Evolutionary conservation across 768 basidiomycete species (phyloP).

Genomic region (Candolleomyces eurysporus): DNA sequence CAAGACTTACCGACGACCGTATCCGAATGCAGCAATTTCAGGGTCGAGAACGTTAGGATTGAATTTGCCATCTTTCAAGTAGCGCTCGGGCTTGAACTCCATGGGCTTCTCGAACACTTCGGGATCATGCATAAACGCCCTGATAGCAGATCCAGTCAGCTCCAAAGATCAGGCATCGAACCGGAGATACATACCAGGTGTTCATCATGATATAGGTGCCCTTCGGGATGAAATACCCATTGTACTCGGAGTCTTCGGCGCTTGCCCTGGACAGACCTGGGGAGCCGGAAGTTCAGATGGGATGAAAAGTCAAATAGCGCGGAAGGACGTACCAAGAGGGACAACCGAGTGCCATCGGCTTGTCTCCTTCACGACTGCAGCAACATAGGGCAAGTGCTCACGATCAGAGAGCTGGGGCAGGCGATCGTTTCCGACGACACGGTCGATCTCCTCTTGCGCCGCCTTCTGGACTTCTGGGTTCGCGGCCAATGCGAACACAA

Average conservation of each 20-base stretch:
- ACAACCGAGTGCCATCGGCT: constrained; percentile 14
- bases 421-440: constrained; percentile 13
- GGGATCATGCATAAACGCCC: constrained; percentile 6
- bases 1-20: constrained; percentile 5
- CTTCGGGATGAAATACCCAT: constrained; percentile 35
- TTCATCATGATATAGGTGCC: constrained; percentile 24
- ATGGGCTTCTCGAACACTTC: background rate
- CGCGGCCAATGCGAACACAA: constrained; percentile 15
- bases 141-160: background rate
- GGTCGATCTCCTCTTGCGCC: constrained; percentile 24
- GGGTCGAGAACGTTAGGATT: background rate
- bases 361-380: constrained; percentile 21
- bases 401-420: constrained; percentile 21
- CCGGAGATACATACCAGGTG: constrained; percentile 14
- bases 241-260: constrained; percentile 29
- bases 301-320: background rate
- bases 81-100: constrained; percentile 6
- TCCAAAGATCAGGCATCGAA: background rate
- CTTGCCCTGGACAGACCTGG: constrained; percentile 15
- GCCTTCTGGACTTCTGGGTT: constrained; percentile 17
- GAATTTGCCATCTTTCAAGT: constrained; percentile 4
- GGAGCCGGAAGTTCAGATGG: background rate
- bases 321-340: constrained; percentile 7
- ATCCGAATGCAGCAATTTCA: constrained; percentile 4
- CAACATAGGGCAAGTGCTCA: constrained; percentile 17